Base-by-base conservation (phyloP, 2,329 filamentous ascomycete genomes). In the Paramyrothecium sp. region DNA sequence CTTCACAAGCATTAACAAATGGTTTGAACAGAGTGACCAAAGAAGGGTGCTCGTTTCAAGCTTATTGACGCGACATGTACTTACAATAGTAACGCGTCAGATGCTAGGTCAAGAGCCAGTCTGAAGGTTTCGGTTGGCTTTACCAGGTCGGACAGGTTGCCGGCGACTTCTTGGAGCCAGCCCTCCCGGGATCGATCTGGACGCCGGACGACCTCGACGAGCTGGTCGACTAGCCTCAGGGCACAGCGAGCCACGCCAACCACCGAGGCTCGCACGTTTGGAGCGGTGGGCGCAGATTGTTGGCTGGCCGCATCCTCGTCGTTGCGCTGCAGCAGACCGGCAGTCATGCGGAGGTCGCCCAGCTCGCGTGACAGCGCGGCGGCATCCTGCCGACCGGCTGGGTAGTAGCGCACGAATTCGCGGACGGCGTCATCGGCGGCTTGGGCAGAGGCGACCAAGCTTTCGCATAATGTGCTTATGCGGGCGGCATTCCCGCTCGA, bases 341-440 rank as follows among this genome's bases (percentile, higher is more conserved):
- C 58, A 10, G 61, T 63, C 58, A 67, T 61, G 58, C 65, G 65
- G 3, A 69, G 53, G 55, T 67, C 65, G 3, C 65, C 61, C 11
- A 69, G 63, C 61, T 69, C 67, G n/a, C 65, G 67, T 19, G 63
- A 65, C 30, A 69, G 56, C 20, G 56, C 47, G n/a, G 60, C 56
- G 3, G 69, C 60, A 55, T 64, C 63, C 11, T 65, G 58, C 20
- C 67, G 66, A 23, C 64, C 58, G 17, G 60, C 61, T 23, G 67
- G 64, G 46, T 62, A 64, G 12, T 60, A 56, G 41, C 64, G 60
- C 23, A 68, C 59, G 21, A 69, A 67, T 53, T 58, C 59, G 46
- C 63, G 58, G 47, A 69, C 64, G 26, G 57, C 61, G 11, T 65
- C 64, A 50, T 60, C 57, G 46, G 60, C 57, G 2, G 56, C 59